Base-by-base conservation (phyloP, 768 basidiomycete genomes). In the Calocybe cyanea region DNA sequence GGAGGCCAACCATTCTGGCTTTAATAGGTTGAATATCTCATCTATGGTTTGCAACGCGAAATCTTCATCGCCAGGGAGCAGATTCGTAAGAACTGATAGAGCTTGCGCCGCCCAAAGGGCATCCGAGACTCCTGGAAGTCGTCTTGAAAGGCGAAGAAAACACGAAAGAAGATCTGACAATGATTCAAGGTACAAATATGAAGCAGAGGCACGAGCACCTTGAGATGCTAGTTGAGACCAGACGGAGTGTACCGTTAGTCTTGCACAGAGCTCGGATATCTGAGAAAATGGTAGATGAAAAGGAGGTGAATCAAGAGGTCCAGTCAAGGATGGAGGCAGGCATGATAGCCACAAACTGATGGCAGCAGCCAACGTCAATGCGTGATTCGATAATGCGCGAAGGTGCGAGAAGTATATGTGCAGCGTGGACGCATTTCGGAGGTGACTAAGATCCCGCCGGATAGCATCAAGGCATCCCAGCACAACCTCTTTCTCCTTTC, bases 11-110 rank as follows among this genome's bases (percentile, higher is more conserved):
- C 75, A 78, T n/a, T 66, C 63, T 5, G 59, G 53, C 3, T 64
- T 72, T 36, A 81, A 41, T 0, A 69, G 43, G 21, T 51, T 54
- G 9, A 64, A 36, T 10, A 79, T 42, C n/a, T 71, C 66, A 15
- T 66, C 61, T 18, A 81, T 48, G 43, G 79, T 64, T 18, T 58
- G 60, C 18, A 68, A 52, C 0, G 77, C 83, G 28, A 66, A 57
- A 1, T 76, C 76, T 58, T 94, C 92, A 51, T 94, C 87, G 10
- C 92, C 91, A 0, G 85, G 87, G 10, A 81, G 66, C 18, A 85
- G 67, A 25, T 74, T 65, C 11, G 64, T 53, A 0, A 87, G 53
- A 37, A 87, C 73, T 0, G 76, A 65, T 25, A 84, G 72, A 2
- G 80, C 78, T 51, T 86, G 84, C 0, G 80, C 78, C 31, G 84